Base-by-base conservation (phyloP, 106 monocot genomes). In the Dendrobium chrysotoxum region DNA sequence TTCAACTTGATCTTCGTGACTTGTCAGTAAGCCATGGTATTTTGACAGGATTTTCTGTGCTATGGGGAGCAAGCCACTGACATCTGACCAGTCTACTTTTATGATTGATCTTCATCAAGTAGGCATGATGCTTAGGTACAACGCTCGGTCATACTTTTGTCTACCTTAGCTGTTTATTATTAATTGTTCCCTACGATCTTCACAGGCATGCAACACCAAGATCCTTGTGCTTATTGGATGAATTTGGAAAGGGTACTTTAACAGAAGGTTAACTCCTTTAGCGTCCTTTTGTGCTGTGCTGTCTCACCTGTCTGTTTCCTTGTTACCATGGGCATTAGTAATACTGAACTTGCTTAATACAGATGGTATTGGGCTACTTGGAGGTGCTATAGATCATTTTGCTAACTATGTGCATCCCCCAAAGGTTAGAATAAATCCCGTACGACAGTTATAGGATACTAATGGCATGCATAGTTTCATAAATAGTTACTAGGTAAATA, bases 41-140 rank as follows among this genome's bases (percentile, higher is more conserved):
- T 54, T 15, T 83, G 71, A 54, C 75, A 98, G 98, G 85, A 99
- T 99, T 64, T 95, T 99, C 77, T 95, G 92, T 87, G 95, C 95
- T 75, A 91, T 88, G 89, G 98, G 95, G 70, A 91, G 89, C 81
- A 99, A 93, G 70, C 80, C 86, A 39, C 92, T 90, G 87, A 95
- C 92, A 55, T 78, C 87, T 42, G 95, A 93, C 65, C 95, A 95
- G 79, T 99, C 98, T 76, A 91, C 98, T 77, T 99, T 99, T 79
- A 95, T 95, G 98, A 83, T 99, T 75, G 98, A 99, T 86, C 93
- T 99, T 85, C 98, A 99, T 91, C 98, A 99, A 95, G 93, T 95
- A 40, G 98, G 92, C 38, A 89, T 88, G 89, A 99, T 99, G 98
- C 91, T 95, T 77, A 91, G 94, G 96, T 97, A 87, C 53, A 61